Evolutionary conservation across 1,284 basidiomycete genomes (phyloP).

Genomic region (Tylopilus sp.): DNA sequence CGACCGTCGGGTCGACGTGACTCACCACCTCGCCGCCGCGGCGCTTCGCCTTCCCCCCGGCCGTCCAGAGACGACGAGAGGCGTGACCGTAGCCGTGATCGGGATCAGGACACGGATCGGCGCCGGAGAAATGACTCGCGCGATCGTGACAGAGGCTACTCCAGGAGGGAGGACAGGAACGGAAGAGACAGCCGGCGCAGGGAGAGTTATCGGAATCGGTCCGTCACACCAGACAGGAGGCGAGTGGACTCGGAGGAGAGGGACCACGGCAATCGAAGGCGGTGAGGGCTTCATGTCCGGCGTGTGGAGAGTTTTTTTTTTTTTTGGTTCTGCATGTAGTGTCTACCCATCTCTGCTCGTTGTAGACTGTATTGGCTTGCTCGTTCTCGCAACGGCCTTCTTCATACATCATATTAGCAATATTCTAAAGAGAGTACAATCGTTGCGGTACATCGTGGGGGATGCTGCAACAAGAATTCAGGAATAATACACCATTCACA

Average conservation of each 20-base stretch:
- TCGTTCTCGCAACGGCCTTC: neutral
- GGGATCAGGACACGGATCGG: slow-evolving; percentile 23
- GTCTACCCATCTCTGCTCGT: neutral
- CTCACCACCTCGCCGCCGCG: slow-evolving; percentile 32
- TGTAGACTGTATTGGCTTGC: neutral
- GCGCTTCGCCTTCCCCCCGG: slow-evolving; percentile 23
- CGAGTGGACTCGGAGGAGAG: slow-evolving; percentile 24
- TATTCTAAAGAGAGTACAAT: neutral
- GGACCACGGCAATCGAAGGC: slow-evolving; percentile 19
- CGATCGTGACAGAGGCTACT: slow-evolving; percentile 17
- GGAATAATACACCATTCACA: slow-evolving; percentile 8
- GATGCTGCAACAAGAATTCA: neutral
- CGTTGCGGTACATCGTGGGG: neutral
- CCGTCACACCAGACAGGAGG: slow-evolving; percentile 23
- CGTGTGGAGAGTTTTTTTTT: neutral
- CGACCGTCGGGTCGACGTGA: slow-evolving; percentile 28
- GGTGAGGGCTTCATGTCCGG: slow-evolving; percentile 3
- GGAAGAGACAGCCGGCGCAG: slow-evolving; percentile 16
- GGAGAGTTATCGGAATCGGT: slow-evolving; percentile 27
- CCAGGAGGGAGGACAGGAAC: slow-evolving; percentile 16
- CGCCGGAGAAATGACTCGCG: slow-evolving; percentile 28
- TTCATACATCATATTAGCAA: neutral
- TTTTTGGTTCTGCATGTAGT: slow-evolving; percentile 1
- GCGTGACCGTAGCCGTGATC: slow-evolving; percentile 13
- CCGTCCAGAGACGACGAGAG: slow-evolving; percentile 19